A percentile compares a stretch with the other conserved stretches of the same genome.
Evolutionary conservation across 2,329 filamentous ascomycete genomes (phyloP).

Genomic region (Mariannaea elegans): DNA sequence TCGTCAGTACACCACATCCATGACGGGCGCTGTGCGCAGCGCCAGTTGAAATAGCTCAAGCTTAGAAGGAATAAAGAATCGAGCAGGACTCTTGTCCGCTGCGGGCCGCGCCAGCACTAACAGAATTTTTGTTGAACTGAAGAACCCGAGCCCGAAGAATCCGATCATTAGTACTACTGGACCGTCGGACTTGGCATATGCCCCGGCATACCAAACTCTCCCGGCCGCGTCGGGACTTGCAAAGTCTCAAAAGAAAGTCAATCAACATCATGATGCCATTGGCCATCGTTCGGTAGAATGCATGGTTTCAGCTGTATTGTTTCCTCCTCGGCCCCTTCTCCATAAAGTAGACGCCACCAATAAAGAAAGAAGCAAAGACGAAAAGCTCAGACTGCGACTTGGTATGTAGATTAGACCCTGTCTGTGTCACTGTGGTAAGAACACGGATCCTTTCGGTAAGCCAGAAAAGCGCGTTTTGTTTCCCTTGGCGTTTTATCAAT

Average conservation of each 20-base stretch:
- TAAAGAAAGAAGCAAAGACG: neutral
- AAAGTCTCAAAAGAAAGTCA: constrained; percentile 12
- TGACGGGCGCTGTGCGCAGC: constrained; percentile 14
- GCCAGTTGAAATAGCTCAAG: constrained; percentile 2
- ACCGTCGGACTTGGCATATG: neutral
- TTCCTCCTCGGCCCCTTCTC: constrained; percentile 7
- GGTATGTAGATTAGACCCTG: constrained; percentile 16
- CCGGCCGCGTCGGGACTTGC: neutral
- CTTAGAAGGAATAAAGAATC: neutral
- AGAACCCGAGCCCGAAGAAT: neutral
- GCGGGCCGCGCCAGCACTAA: constrained; percentile 10
- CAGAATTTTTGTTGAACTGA: too few species aligned
- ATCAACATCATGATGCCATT: constrained; percentile 14
- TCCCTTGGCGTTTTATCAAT: neutral
- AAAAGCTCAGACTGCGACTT: neutral
- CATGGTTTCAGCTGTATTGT: neutral
- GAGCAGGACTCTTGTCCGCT: constrained; percentile 6
- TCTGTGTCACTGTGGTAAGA: constrained; percentile 15
- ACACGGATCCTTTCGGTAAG: constrained; percentile 8
- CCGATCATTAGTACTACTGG: neutral
- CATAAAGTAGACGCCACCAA: constrained; percentile 4
- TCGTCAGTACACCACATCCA: constrained; percentile 17
- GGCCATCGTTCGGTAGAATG: constrained; percentile 20
- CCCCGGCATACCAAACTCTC: neutral
- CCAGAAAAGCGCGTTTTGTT: neutral